Base-by-base conservation (phyloP, 2,329 filamentous ascomycete species). In the Cladophialophora carrionii region DNA sequence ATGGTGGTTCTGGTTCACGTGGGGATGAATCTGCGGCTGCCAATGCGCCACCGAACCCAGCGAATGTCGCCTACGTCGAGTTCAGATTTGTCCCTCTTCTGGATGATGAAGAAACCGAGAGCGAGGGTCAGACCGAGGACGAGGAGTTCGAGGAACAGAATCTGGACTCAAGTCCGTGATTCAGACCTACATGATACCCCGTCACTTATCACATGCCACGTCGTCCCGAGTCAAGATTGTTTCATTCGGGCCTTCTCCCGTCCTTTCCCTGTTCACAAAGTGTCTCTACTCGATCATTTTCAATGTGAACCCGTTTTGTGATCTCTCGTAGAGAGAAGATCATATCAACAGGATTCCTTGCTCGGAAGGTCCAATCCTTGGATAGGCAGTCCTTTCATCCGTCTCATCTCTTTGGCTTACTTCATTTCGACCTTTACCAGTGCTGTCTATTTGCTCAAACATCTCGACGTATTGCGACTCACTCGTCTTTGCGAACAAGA, bases 81-180 rank as follows among this genome's bases (percentile, higher is more conserved):
- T 81, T 81, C 66, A 74, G 79, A 22, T 81, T 81, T 71, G 78
- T 81, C 51, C 79, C 79, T 14, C 71, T 81, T 24, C 66, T 81
- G 66, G 78, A 78, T 17, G 77, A 78, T 26, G 78, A 80, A 64
- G 78, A 79, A 14, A 75, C 77, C 52, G 75, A 75, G 20, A 74
- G 72, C 51, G 67, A 72, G 26, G 69, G 71, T 34, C 68, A 71
- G 29, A 37, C 26, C 55, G 63, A 63, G 32, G 61, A 57, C 29
- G 57, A 63, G 17, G 62, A 61, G 6, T 43, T 57, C 48, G 62
- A 61, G 29, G 49, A 53, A 6, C 52, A 53, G 32, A 43, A 61
- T 31, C 31, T 51, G 20, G 57, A 60, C 14, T 31, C 34, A 53
- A 54, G 24, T 20, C 17, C 52, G 29, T 54, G 29, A 54, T 31